Conservation (phyloP, 2,329 filamentous ascomycete genomes). For the Tolypocladium sp. region DNA sequence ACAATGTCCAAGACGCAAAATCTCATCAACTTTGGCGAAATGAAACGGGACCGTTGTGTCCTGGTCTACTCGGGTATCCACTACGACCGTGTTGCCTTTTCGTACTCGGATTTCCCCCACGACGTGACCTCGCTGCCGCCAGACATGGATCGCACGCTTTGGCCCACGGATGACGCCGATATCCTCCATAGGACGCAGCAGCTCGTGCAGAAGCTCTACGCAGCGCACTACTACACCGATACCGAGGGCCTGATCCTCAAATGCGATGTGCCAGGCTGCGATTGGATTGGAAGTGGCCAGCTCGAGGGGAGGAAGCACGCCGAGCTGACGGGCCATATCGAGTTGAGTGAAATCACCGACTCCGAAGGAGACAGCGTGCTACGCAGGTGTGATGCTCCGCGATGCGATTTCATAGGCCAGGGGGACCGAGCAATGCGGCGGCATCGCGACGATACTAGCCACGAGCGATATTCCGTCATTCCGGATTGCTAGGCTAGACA, state of each 20-base stretch:
- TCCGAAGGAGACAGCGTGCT: constrained; percentile 73
- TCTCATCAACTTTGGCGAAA: constrained; percentile 63
- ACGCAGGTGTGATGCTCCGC: constrained; percentile 58
- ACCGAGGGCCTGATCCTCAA: constrained; percentile 69
- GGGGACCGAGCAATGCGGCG: constrained; percentile 50
- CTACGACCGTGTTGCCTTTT: constrained; percentile 82
- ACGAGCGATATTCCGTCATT: constrained; percentile 34
- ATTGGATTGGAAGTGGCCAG: constrained; percentile 60
- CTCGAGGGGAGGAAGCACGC: constrained; percentile 54
- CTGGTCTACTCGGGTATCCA: constrained; percentile 89
- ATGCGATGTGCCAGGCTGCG: constrained; percentile 60
- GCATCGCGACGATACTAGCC: constrained; percentile 53
- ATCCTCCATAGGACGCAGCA: constrained; percentile 60
- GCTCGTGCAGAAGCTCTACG: constrained; percentile 55
- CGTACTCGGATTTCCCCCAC: constrained; percentile 48
- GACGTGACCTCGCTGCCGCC: constrained; percentile 50
- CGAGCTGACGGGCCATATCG: constrained; percentile 46
- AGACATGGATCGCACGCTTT: constrained; percentile 62
- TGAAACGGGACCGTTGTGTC: constrained; percentile 59
- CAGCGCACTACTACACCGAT: constrained; percentile 80
- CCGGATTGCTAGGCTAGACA: constrained; percentile 14
- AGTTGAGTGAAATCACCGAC: constrained; percentile 60
- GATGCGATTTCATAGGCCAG: constrained; percentile 57
- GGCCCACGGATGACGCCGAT: constrained; percentile 47
- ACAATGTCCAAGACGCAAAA: constrained; percentile 17